Evolutionary conservation across 768 basidiomycete species (phyloP).

Genomic region (Tricholoma hemisulphureum): DNA sequence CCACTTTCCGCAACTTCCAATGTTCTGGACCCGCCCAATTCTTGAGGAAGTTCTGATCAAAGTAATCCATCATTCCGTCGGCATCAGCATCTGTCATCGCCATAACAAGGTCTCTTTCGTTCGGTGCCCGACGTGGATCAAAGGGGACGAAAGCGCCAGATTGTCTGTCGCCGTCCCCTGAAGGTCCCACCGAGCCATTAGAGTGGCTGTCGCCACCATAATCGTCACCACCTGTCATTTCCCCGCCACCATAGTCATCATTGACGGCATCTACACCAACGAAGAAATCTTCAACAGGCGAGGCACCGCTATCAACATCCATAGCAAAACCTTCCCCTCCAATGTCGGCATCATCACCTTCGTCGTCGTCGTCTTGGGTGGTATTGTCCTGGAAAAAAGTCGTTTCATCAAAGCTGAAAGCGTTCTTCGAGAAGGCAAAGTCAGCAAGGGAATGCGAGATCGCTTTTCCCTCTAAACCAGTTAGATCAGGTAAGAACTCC

Average conservation of each 20-base stretch:
- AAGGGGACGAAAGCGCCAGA: constrained; percentile 69
- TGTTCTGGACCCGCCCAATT: constrained; percentile 99
- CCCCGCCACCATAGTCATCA: constrained; percentile 23
- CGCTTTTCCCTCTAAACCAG: constrained; percentile 59
- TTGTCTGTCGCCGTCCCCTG: constrained; percentile 39
- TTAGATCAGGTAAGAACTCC: constrained; percentile 73
- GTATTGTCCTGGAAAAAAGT: constrained; percentile 60
- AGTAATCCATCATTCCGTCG: constrained; percentile 75
- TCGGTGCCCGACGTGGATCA: constrained; percentile 77
- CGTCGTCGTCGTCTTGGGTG: constrained; percentile 42
- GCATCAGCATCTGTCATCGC: constrained; percentile 71
- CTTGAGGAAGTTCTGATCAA: constrained; percentile 82
- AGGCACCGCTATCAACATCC: constrained; percentile 40
- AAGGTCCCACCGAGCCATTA: constrained; percentile 45
- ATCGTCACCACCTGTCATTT: constrained; percentile 31
- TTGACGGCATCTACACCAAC: constrained; percentile 50
- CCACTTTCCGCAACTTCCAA: constrained; percentile 88
- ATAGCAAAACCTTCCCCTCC: constrained; percentile 37
- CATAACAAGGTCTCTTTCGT: constrained; percentile 79
- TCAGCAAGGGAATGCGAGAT: constrained; percentile 79
- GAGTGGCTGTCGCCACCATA: constrained; percentile 42
- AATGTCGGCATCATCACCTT: constrained; percentile 35
- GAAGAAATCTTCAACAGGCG: constrained; percentile 64
- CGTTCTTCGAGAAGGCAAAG: constrained; percentile 80
- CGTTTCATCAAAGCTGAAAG: constrained; percentile 59